Conservation (phyloP, 2,329 filamentous ascomycete species). For the Aspergillus pseudoglaucus region DNA sequence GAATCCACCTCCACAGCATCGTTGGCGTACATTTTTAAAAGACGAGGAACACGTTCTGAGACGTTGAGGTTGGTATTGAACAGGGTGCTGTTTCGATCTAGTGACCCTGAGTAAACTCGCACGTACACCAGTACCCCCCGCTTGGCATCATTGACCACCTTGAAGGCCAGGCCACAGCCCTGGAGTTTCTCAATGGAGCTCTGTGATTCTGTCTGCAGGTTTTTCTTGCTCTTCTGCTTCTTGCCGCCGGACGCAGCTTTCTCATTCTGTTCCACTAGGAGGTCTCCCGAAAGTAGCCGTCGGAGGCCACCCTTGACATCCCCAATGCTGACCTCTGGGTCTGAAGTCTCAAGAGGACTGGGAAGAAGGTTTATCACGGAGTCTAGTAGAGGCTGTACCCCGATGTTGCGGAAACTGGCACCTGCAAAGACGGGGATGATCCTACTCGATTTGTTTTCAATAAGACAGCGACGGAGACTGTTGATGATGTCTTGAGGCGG, state of each 20-base stretch:
- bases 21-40: conserved; percentile 84
- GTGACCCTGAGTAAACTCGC: conserved; percentile 77
- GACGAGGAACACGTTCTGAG: conserved; percentile 71
- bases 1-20: conserved; percentile 78
- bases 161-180: conserved; percentile 71
- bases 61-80: conserved; percentile 81
- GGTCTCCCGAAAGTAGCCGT: conserved; percentile 41
- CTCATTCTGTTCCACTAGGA: conserved; percentile 32
- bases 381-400: conserved; percentile 85
- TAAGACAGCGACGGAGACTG: conserved; percentile 67
- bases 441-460: conserved; percentile 54
- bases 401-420: conserved; percentile 88
- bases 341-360: conserved; percentile 70
- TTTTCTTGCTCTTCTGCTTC: conserved; percentile 37
- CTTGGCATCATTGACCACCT: conserved; percentile 82
- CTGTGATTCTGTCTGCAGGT: conserved; percentile 40
- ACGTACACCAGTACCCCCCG: conserved; percentile 87
- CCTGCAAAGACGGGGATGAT: conserved; percentile 84
- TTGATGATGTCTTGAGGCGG: conserved; percentile 60
- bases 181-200: conserved; percentile 55
- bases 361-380: conserved; percentile 83
- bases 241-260: conserved; percentile 29
- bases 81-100: conserved; percentile 66
- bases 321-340: conserved; percentile 68
- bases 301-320: conserved; percentile 49